phyloP scores from a whole-genome alignment of 495 filamentous ascomycete genomes.

The Bombardia bombarda region DNA sequence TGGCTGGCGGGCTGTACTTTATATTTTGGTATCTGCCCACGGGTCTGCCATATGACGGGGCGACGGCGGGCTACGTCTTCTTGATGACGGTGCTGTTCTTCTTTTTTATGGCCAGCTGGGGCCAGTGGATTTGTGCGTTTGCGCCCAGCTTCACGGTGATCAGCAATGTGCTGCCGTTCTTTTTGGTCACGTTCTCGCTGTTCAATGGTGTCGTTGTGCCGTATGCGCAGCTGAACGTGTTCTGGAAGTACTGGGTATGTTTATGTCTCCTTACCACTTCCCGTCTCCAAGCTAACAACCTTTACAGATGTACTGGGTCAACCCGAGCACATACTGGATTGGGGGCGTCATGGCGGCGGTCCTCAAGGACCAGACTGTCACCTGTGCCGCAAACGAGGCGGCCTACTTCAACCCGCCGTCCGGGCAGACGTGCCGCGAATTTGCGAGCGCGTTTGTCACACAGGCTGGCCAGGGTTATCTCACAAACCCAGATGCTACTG shows the following conservation, averaged over 20 bases:
- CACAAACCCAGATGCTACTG: slow-evolving; percentile 45
- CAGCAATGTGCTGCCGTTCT: slow-evolving; percentile 64
- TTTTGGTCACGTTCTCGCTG: slow-evolving; percentile 67
- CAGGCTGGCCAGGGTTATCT: slow-evolving; percentile 48
- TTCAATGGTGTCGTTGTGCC: slow-evolving; percentile 71
- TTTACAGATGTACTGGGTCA: slow-evolving; percentile 55
- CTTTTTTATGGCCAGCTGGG: slow-evolving; percentile 70
- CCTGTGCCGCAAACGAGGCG: slow-evolving; percentile 51
- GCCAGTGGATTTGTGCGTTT: slow-evolving; percentile 79
- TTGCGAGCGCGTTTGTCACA: slow-evolving; percentile 45
- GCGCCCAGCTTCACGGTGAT: slow-evolving; percentile 76
- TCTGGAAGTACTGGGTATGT: slow-evolving; percentile 65
- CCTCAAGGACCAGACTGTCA: slow-evolving; percentile 45
- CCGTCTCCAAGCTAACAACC: not conserved
- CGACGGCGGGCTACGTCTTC: slow-evolving; percentile 71
- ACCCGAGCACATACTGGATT: slow-evolving; percentile 64
- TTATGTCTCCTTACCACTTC: not conserved
- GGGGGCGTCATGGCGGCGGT: slow-evolving; percentile 61
- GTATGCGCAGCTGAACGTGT: slow-evolving; percentile 51
- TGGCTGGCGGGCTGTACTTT: slow-evolving; percentile 62
- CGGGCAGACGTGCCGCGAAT: slow-evolving; percentile 54
- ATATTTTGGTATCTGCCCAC: slow-evolving; percentile 73
- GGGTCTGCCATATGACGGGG: slow-evolving; percentile 57
- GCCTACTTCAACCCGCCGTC: slow-evolving; percentile 59
- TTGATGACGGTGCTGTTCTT: slow-evolving; percentile 78